Conservation (phyloP, 176 grass and related monocot species). For the Hyparrhenia diplandra region DNA sequence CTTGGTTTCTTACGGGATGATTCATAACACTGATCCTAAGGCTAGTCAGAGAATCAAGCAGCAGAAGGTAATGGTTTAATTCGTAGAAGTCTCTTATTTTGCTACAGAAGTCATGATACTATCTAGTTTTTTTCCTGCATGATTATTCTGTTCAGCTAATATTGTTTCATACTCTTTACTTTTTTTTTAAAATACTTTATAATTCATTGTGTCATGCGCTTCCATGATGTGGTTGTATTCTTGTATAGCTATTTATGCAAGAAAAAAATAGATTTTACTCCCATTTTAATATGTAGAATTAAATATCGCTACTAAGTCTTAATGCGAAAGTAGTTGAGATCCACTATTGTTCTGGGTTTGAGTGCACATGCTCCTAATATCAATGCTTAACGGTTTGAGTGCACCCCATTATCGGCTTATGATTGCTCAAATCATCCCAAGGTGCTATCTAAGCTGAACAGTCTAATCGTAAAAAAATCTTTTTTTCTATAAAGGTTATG, state of each 20-base stretch:
- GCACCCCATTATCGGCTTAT: constrained; percentile 4
- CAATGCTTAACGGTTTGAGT: background rate
- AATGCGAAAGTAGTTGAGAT: background rate
- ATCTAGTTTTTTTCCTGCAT: constrained; percentile 1
- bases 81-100: constrained; percentile 24
- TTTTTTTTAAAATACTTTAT: background rate
- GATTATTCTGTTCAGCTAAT: background rate
- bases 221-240: background rate
- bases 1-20: constrained; percentile 84
- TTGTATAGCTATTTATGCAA: background rate
- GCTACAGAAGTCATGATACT: background rate
- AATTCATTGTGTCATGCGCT: background rate
- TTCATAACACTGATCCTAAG: constrained; percentile 85
- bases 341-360: background rate
- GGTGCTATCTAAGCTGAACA: background rate
- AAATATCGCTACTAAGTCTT: background rate
- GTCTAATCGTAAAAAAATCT: background rate
- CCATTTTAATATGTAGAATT: background rate
- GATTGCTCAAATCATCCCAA: background rate
- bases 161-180: background rate
- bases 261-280: background rate
- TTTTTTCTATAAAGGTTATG: background rate
- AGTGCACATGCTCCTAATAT: background rate
- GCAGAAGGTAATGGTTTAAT: constrained; percentile 63
- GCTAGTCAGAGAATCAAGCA: constrained; percentile 97